Evolutionary conservation across 306 rosid species (phyloP).

Genomic region (Fragaria iinumae): DNA sequence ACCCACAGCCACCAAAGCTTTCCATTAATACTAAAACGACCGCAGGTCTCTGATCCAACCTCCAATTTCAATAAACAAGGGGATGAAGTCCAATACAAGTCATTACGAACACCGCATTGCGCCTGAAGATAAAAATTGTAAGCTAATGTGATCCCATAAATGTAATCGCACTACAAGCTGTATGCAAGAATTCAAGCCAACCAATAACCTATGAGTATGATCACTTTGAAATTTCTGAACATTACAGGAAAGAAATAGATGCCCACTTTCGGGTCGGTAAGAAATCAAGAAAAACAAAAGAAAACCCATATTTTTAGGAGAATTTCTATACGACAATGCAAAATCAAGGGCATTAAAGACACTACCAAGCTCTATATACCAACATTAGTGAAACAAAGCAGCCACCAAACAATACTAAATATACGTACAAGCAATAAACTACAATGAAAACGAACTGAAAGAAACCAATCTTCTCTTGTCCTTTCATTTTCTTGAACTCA

Average conservation of each 20-base stretch:
- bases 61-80: neutral
- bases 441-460: neutral
- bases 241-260: neutral
- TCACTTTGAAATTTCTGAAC: neutral
- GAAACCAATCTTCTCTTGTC: neutral
- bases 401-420: neutral
- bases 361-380: neutral
- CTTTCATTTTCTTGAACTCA: neutral
- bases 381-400: neutral
- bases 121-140: conserved; percentile 10
- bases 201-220: neutral
- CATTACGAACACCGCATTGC: neutral
- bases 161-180: neutral
- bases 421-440: neutral
- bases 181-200: neutral
- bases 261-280: neutral
- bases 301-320: neutral
- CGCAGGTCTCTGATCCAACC: neutral
- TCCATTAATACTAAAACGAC: conserved; percentile 25
- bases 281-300: neutral
- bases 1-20: conserved; percentile 24
- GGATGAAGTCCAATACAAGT: conserved; percentile 10
- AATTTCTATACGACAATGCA: neutral
- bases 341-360: neutral
- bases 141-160: neutral